phyloP scores from a whole-genome alignment of 495 filamentous ascomycete genomes.

The Podospora didyma region DNA sequence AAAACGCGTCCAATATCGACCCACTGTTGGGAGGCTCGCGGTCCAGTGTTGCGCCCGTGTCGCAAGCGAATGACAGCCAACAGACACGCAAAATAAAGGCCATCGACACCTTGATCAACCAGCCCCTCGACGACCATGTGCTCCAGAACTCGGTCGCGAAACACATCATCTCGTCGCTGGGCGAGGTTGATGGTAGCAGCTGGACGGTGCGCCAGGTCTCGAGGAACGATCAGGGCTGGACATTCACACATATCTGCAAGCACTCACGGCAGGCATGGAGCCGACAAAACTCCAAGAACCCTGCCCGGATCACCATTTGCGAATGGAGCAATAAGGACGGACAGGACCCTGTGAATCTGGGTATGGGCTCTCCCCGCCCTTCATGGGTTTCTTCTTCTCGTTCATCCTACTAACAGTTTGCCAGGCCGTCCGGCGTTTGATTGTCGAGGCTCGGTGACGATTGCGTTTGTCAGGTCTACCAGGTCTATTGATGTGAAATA shows the following conservation, averaged over 20 bases:
- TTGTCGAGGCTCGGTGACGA: constrained; percentile 41
- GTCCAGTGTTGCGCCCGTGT: constrained; percentile 8
- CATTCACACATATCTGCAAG: constrained; percentile 45
- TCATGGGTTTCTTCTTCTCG: constrained; percentile 8
- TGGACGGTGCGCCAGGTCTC: constrained; percentile 40
- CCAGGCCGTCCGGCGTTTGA: constrained; percentile 48
- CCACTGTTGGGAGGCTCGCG: constrained; percentile 24
- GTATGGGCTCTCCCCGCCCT: constrained; percentile 16
- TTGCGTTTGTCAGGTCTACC: constrained; percentile 37
- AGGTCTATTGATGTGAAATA: constrained; percentile 42
- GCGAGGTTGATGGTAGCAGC: constrained; percentile 35
- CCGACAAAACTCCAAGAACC: constrained; percentile 36
- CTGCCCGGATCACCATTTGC: constrained; percentile 31
- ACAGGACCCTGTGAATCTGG: constrained; percentile 36
- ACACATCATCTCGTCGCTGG: constrained; percentile 35
- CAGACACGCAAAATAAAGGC: constrained; percentile 23
- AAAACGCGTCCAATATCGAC: constrained; percentile 21
- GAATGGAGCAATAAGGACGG: constrained; percentile 38
- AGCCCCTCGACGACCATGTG: constrained; percentile 37
- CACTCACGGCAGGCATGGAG: constrained; percentile 44
- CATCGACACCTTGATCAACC: constrained; percentile 38
- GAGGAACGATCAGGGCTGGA: constrained; percentile 40
- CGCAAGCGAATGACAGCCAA: constrained; percentile 2
- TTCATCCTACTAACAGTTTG: background rate
- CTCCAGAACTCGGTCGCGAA: constrained; percentile 39